Conservation (phyloP, 2,329 filamentous ascomycete species). For the Diaporthe ampelina region DNA sequence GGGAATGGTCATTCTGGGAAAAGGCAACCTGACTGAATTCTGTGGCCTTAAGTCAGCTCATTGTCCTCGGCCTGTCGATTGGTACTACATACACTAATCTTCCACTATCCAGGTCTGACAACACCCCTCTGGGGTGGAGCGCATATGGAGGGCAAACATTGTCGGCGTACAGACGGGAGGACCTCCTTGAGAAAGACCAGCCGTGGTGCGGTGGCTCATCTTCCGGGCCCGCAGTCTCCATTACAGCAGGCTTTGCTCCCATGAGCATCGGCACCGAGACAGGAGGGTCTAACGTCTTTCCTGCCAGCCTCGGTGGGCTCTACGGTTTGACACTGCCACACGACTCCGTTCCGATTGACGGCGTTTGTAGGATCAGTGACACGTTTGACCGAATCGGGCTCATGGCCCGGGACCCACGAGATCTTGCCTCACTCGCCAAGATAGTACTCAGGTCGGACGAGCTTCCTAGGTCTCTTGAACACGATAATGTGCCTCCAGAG, state of each 20-base stretch:
- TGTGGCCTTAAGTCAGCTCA: conserved; percentile 47
- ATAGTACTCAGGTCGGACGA: conserved; percentile 34
- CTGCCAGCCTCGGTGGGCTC: conserved; percentile 54
- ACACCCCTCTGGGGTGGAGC: conserved; percentile 56
- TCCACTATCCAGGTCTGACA: conserved; percentile 49
- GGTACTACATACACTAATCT: conserved; percentile 26
- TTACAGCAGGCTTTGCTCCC: conserved; percentile 56
- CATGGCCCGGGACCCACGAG: conserved; percentile 45
- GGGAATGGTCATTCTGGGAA: conserved; percentile 46
- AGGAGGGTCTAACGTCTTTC: conserved; percentile 54
- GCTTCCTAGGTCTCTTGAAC: not conserved
- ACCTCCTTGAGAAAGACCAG: conserved; percentile 40
- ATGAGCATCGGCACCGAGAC: conserved; percentile 55
- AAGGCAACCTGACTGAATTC: conserved; percentile 54
- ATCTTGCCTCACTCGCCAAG: conserved; percentile 42
- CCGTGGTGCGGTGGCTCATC: conserved; percentile 49
- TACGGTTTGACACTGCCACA: conserved; percentile 53
- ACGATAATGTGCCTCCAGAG: not conserved
- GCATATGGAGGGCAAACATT: conserved; percentile 48
- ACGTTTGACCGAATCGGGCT: conserved; percentile 45
- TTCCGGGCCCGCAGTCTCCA: conserved; percentile 53
- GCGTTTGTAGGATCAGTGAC: conserved; percentile 41
- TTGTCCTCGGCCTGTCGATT: not conserved
- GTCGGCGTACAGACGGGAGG: conserved; percentile 43
- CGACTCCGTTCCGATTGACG: conserved; percentile 40